These are phyloP conservation scores for Aspergillus egyptiacus DNA, from an alignment of 495 filamentous ascomycete species.

Conservation along the genomic window DNA sequence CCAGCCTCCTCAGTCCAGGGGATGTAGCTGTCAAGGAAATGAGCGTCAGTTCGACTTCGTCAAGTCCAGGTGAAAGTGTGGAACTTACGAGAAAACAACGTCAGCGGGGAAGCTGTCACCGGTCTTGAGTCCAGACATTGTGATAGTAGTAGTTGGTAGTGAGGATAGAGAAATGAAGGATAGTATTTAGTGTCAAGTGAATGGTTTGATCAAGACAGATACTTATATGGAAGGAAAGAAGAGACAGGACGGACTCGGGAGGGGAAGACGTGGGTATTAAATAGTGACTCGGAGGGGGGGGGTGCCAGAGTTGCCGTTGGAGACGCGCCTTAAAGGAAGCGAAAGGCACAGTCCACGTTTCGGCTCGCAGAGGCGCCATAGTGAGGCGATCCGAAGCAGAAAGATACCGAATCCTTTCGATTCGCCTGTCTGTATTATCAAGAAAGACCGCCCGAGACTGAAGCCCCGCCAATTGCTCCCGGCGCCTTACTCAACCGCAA, in stretches of 20 bases:
- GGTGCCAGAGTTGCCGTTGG: constrained; percentile 15
- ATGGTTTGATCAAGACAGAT: constrained; percentile 11
- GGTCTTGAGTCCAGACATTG: constrained; percentile 67
- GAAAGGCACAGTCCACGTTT: constrained; percentile 14
- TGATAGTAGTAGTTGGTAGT: constrained; percentile 22
- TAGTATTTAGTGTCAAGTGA: neutral
- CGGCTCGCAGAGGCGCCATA: constrained; percentile 11
- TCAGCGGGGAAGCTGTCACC: constrained; percentile 79
- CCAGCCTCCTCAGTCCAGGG: constrained; percentile 54
- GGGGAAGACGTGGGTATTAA: constrained; percentile 20
- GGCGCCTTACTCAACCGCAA: constrained; percentile 4
- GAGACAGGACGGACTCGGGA: constrained; percentile 10
- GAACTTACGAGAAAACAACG: constrained; percentile 65
- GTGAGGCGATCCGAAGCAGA: constrained; percentile 37
- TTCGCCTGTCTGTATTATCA: constrained; percentile 28
- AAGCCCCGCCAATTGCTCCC: constrained; percentile 19
- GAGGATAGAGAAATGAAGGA: constrained; percentile 8
- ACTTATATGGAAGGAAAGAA: constrained; percentile 3
- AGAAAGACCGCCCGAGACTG: constrained; percentile 39
- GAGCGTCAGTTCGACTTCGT: constrained; percentile 13
- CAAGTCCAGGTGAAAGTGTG: neutral
- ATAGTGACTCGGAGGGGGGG: constrained; percentile 4
- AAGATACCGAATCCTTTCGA: constrained; percentile 43
- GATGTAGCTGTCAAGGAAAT: constrained; percentile 52
- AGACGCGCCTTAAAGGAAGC: constrained; percentile 8